Conservation (phyloP, 495 filamentous ascomycete genomes). For the Talaromyces borbonicus region DNA sequence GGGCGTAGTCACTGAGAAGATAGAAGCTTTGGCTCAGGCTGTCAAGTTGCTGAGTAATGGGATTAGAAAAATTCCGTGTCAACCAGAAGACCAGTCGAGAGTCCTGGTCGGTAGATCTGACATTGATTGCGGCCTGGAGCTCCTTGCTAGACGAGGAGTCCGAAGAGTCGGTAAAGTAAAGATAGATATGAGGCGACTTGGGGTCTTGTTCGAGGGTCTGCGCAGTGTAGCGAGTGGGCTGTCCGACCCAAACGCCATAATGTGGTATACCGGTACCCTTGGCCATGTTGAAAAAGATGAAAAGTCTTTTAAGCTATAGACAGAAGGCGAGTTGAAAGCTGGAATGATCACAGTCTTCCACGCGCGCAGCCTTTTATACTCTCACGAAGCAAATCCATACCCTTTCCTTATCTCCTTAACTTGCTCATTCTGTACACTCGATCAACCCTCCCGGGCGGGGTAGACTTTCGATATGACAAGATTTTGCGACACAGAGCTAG, state of each 20-base stretch:
- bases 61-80: conserved; percentile 14
- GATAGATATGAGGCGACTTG: conserved; percentile 20
- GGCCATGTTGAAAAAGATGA: conserved; percentile 10
- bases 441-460: too few species aligned
- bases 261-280: conserved; percentile 14
- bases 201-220: conserved; percentile 16
- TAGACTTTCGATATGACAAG: not conserved
- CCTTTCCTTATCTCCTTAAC: too few species aligned
- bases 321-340: too few species aligned
- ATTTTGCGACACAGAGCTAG: not conserved
- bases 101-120: conserved; percentile 18
- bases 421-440: too few species aligned
- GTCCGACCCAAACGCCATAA: conserved; percentile 22
- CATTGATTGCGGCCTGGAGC: conserved; percentile 19
- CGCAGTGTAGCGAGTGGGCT: conserved; percentile 16
- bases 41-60: conserved; percentile 15
- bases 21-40: conserved; percentile 18
- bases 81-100: conserved; percentile 20
- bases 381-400: too few species aligned
- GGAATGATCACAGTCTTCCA: too few species aligned
- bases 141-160: conserved; percentile 9
- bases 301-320: too few species aligned
- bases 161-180: conserved; percentile 17
- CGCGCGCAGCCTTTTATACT: too few species aligned
- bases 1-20: conserved; percentile 5